Percentiles rank a stretch among this genome's conserved stretches.
phyloP scores from a whole-genome alignment of 2,329 filamentous ascomycete genomes.

The Sclerotinia subarctica region DNA sequence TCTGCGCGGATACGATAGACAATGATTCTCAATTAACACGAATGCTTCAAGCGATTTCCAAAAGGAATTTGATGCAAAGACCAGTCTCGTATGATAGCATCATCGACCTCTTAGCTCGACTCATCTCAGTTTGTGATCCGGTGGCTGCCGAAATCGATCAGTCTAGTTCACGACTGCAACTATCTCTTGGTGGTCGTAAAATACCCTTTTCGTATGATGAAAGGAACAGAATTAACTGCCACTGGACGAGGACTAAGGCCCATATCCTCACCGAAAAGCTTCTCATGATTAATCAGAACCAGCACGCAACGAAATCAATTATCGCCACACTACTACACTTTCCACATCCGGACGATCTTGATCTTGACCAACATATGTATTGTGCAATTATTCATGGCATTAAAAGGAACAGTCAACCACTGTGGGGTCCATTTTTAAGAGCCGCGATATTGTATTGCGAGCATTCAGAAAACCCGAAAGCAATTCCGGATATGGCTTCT shows the following conservation, averaged over 20 bases:
- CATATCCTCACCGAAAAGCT: constrained; percentile 66
- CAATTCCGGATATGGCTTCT: constrained; percentile 27
- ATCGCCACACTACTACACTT: constrained; percentile 52
- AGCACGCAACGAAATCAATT: constrained; percentile 51
- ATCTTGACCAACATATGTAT: constrained; percentile 54
- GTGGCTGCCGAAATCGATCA: constrained; percentile 12
- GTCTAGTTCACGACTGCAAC: constrained; percentile 1
- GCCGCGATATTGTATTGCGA: constrained; percentile 37
- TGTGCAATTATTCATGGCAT: constrained; percentile 38
- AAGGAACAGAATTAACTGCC: constrained; percentile 45
- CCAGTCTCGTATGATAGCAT: constrained; percentile 53
- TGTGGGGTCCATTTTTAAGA: constrained; percentile 33
- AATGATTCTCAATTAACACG: constrained; percentile 49
- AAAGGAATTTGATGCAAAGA: constrained; percentile 47
- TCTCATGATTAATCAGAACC: constrained; percentile 58
- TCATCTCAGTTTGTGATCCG: constrained; percentile 35
- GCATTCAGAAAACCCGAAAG: constrained; percentile 28
- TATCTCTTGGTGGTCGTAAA: constrained; percentile 27
- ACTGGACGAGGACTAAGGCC: constrained; percentile 41
- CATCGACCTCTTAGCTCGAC: constrained; percentile 47
- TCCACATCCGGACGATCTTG: constrained; percentile 47
- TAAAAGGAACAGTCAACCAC: constrained; percentile 24
- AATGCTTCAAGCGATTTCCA: constrained; percentile 51
- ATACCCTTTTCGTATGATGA: constrained; percentile 48
- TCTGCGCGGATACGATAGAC: constrained; percentile 36